Conservation (phyloP, 2,329 filamentous ascomycete genomes). For the Colletotrichum theobromicola region DNA sequence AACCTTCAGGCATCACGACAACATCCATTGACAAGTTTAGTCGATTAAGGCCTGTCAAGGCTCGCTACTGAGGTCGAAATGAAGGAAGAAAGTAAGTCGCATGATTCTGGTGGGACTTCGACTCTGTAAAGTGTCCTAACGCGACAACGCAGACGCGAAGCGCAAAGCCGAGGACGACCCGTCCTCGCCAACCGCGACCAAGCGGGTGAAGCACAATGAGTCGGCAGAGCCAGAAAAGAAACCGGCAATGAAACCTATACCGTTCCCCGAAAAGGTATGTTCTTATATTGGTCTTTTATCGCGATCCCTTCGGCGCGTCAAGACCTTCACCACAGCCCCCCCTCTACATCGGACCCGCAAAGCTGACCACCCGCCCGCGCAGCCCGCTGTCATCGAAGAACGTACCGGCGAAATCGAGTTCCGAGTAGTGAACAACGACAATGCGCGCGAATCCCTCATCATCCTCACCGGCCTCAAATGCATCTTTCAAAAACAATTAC, state of each 20-base stretch:
- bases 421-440: conserved; percentile 97
- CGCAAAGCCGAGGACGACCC: conserved; percentile 76
- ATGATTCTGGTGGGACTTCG: neutral
- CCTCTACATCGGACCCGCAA: neutral
- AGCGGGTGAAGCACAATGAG: conserved; percentile 64
- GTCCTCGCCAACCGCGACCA: conserved; percentile 64
- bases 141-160: conserved; percentile 51
- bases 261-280: conserved; percentile 85
- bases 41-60: conserved; percentile 11
- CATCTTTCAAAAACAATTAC: conserved; percentile 97
- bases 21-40: neutral
- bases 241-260: conserved; percentile 67
- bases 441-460: conserved; percentile 84
- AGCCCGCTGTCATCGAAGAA: conserved; percentile 92
- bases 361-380: conserved; percentile 20
- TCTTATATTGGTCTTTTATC: neutral
- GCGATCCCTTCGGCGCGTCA: neutral
- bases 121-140: neutral
- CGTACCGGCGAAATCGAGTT: conserved; percentile 95
- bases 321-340: neutral
- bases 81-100: conserved; percentile 45
- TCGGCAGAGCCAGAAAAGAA: conserved; percentile 55
- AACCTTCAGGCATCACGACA: conserved; percentile 6
- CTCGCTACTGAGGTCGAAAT: conserved; percentile 23
- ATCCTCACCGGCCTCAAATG: conserved; percentile 96